Evolutionary conservation across 192 early-diverging fungal genomes (phyloP).

Genomic region (Chytriomyces sp.): DNA sequence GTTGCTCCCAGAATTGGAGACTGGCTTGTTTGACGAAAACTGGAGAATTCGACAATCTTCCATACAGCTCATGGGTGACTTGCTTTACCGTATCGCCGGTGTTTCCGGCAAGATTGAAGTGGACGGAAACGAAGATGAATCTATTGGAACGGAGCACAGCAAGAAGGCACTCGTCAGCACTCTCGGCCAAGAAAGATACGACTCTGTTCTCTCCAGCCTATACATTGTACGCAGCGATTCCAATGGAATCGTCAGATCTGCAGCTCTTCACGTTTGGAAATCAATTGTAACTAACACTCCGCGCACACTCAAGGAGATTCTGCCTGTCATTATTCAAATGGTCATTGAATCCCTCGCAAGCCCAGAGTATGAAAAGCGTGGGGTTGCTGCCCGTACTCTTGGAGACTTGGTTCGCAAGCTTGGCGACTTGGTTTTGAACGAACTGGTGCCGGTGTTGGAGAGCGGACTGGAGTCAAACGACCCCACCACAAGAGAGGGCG

Average conservation of each 20-base stretch:
- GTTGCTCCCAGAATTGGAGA: slow-evolving; percentile 88
- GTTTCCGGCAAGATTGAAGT: slow-evolving; percentile 65
- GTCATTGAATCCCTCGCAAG: slow-evolving; percentile 80
- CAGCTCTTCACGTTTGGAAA: slow-evolving; percentile 93
- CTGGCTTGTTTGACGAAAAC: slow-evolving; percentile 84
- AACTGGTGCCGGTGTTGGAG: slow-evolving; percentile 91
- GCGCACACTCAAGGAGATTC: slow-evolving; percentile 92
- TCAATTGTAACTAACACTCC: slow-evolving; percentile 93
- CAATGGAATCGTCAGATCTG: slow-evolving; percentile 80
- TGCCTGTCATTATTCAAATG: slow-evolving; percentile 89
- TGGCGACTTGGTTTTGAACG: slow-evolving; percentile 84
- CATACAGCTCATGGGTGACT: slow-evolving; percentile 92
- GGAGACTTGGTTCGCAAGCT: slow-evolving; percentile 94
- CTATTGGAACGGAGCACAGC: slow-evolving; percentile 64
- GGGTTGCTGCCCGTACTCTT: slow-evolving; percentile 86
- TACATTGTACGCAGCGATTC: slow-evolving; percentile 91
- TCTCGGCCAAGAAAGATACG: slow-evolving; percentile 84
- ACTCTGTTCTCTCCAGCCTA: slow-evolving; percentile 82
- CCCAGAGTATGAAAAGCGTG: slow-evolving; percentile 75
- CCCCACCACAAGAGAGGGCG: slow-evolving; percentile 82
- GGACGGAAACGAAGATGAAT: slow-evolving; percentile 65
- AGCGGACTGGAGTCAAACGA: slow-evolving; percentile 70
- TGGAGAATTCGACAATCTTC: slow-evolving; percentile 97
- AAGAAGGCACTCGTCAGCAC: slow-evolving; percentile 73
- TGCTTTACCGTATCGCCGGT: slow-evolving; percentile 91